These are phyloP conservation scores for Lecanicillium sp. DNA, from an alignment of 2,329 filamentous ascomycete species.

Conservation along the genomic window DNA sequence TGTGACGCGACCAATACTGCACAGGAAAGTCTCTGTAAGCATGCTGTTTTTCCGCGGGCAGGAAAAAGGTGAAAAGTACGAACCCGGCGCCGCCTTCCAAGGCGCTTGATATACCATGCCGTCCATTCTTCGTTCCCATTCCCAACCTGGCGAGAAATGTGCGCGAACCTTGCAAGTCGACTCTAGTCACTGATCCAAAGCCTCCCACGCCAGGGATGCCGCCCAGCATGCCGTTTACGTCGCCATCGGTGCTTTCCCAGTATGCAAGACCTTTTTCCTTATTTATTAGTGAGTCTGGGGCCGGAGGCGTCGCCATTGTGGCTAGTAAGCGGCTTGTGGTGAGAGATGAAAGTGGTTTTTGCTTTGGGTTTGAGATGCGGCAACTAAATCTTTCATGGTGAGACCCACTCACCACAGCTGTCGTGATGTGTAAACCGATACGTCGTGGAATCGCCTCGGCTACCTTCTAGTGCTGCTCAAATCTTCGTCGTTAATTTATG, in stretches of 20 bases:
- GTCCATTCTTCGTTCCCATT: slow-evolving; percentile 26
- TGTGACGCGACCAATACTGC: slow-evolving; percentile 75
- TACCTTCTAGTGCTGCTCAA: no score
- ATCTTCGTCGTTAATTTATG: no score
- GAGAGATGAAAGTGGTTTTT: no score
- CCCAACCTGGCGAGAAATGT: slow-evolving; percentile 63
- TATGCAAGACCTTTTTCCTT: slow-evolving; percentile 22
- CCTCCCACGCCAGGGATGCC: slow-evolving; percentile 38
- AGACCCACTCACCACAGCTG: no score
- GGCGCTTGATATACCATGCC: slow-evolving; percentile 18
- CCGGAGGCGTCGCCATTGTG: no score
- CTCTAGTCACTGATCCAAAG: slow-evolving; percentile 39
- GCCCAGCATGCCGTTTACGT: slow-evolving; percentile 66
- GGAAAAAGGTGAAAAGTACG: slow-evolving; percentile 10
- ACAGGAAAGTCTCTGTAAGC: no score
- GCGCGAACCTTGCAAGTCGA: slow-evolving; percentile 62
- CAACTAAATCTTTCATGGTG: no score
- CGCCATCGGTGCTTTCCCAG: slow-evolving; percentile 37
- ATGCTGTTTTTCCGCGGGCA: no score
- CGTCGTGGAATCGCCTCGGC: no score
- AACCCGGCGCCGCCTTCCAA: slow-evolving; percentile 34
- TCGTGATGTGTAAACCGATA: no score
- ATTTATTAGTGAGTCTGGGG: slow-evolving; percentile 2
- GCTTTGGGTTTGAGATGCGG: no score
- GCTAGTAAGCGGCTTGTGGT: no score